phyloP scores from a whole-genome alignment of 805 yeast genomes.

The Barnettozyma botsteinii region DNA sequence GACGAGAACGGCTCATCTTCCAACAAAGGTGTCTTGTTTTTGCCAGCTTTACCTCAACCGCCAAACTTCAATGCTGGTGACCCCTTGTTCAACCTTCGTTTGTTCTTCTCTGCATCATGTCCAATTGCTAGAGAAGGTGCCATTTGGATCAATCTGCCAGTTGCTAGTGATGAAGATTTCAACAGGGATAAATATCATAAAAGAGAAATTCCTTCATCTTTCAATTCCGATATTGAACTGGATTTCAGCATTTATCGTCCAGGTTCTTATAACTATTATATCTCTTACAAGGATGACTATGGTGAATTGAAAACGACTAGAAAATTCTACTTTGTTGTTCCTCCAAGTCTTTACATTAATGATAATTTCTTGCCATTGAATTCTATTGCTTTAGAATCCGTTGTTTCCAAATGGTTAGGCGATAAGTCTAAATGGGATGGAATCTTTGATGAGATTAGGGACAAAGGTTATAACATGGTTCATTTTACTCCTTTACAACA shows the following conservation, averaged over 20 bases:
- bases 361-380: slow-evolving; percentile 62
- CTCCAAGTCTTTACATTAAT: slow-evolving; percentile 62
- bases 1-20: slow-evolving; percentile 31
- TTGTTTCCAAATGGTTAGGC: slow-evolving; percentile 92
- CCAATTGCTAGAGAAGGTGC: slow-evolving; percentile 64
- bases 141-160: slow-evolving; percentile 71
- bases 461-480: slow-evolving; percentile 89
- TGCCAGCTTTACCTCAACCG: slow-evolving; percentile 36
- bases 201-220: slow-evolving; percentile 45
- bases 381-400: slow-evolving; percentile 74
- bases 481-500: slow-evolving; percentile 93
- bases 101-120: slow-evolving; percentile 72
- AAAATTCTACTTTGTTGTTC: slow-evolving; percentile 68
- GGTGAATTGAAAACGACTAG: slow-evolving; percentile 45
- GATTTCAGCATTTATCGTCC: slow-evolving; percentile 60
- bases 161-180: slow-evolving; percentile 36
- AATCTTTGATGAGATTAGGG: slow-evolving; percentile 52
- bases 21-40: slow-evolving; percentile 34
- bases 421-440: slow-evolving; percentile 57
- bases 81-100: slow-evolving; percentile 44
- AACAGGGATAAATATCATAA: slow-evolving; percentile 52
- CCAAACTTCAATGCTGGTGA: slow-evolving; percentile 33
- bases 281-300: slow-evolving; percentile 43
- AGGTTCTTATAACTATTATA: slow-evolving; percentile 75
- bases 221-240: slow-evolving; percentile 57